phyloP scores from a whole-genome alignment of 2,329 filamentous ascomycete genomes.

The Pseudocercospora fuligena region DNA sequence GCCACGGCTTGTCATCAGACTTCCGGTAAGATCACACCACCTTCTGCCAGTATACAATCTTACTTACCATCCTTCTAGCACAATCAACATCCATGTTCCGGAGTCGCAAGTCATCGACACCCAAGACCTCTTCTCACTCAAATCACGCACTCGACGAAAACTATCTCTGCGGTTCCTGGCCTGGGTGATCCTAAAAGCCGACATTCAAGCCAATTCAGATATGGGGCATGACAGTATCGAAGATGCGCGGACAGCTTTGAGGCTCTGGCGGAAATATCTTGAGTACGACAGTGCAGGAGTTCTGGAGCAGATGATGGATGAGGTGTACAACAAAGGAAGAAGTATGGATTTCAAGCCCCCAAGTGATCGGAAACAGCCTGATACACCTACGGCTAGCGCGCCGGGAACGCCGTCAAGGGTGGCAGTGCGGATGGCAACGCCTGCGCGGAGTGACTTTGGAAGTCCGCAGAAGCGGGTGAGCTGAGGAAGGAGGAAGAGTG shows the following conservation, averaged over 20 bases:
- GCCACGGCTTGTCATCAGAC: conserved; percentile 91
- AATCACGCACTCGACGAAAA: conserved; percentile 74
- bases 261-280: conserved; percentile 85
- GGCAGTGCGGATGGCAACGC: conserved; percentile 31
- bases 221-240: conserved; percentile 85
- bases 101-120: conserved; percentile 92
- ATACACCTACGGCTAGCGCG: conserved; percentile 35
- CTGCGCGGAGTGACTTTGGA: conserved; percentile 37
- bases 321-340: conserved; percentile 75
- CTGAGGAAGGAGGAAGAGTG: neutral
- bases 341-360: conserved; percentile 54
- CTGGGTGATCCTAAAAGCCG: conserved; percentile 87
- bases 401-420: conserved; percentile 41
- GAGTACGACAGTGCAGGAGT: conserved; percentile 88
- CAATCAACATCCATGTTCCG: conserved; percentile 96
- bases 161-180: conserved; percentile 89
- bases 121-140: conserved; percentile 85
- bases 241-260: conserved; percentile 87
- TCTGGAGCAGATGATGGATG: conserved; percentile 79
- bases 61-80: conserved; percentile 43
- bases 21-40: conserved; percentile 64
- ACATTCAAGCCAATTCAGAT: conserved; percentile 81
- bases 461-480: conserved; percentile 32
- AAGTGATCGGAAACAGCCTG: conserved; percentile 27
- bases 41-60: neutral